Evolutionary conservation across 805 yeast species (phyloP), one percentile per base, ranked within the genome.

Genomic region (Novakomyces olei): DNA sequence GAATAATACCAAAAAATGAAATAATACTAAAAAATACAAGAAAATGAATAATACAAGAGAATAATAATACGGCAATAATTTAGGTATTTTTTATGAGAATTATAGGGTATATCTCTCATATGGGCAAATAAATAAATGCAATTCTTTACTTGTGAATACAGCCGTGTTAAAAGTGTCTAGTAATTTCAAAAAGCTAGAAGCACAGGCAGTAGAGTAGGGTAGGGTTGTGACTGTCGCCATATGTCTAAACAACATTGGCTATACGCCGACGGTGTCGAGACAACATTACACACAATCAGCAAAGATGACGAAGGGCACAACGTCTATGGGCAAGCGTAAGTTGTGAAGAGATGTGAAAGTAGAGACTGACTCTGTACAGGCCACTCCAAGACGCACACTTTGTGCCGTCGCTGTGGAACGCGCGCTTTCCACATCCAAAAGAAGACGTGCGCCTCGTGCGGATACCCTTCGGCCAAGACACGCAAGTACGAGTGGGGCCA

Each of bases 381-480:
- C 67, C 95, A 88, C 79, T 83, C 78, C 85, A 88, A 88, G 71
- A 76, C 96, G 61, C 98, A 88, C 80, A 76, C 91, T 61, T 70
- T 83, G 65, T 88, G 98, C n/a, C 80, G 77, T 41, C 54, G 63
- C 35, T 88, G 98, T 72, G 96, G 96, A 58, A 67, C 71, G 60
- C 92, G 96, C 71, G 75, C 94, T 42, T 85, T 85, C 92, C 96
- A 88, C 70, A 67, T 75, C 61, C 98, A 88, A 72, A 88, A 85
- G 92, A 78, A 79, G 74, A 80, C 93, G 55, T 88, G 98, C 70
- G 62, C 96, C 61, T 65, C 88, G 50, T 88, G 98, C 70, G 98
- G 98, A 58, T 88, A 88, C 76, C 98, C 98, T 68, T 80, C 96
- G 57, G 96, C 96, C 54, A 88, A 88, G 72, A 62, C 76, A 66